These are phyloP conservation scores for Aspergillus tanneri DNA, from an alignment of 2,329 filamentous ascomycete species.

Conservation along the genomic window DNA sequence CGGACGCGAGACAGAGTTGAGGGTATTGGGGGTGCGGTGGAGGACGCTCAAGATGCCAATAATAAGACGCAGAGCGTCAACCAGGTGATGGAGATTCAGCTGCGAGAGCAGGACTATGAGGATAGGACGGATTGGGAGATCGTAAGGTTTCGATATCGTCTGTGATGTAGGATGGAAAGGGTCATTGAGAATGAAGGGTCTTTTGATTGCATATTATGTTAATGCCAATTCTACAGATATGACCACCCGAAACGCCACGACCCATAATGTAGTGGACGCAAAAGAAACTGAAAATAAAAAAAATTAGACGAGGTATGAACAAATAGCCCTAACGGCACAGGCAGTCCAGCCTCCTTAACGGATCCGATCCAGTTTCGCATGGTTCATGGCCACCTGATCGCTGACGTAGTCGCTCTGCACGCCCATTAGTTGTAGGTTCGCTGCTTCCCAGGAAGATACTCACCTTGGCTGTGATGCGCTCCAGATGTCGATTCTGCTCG, in stretches of 20 bases:
- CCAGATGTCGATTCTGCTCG: constrained; percentile 73
- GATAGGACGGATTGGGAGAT: constrained; percentile 62
- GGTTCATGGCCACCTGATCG: constrained; percentile 76
- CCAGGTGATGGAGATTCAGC: constrained; percentile 43
- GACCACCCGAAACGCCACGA: not conserved
- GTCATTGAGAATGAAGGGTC: too few species aligned
- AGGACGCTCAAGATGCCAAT: constrained; percentile 16
- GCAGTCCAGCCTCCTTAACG: constrained; percentile 31
- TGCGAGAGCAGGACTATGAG: constrained; percentile 50
- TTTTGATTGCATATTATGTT: too few species aligned
- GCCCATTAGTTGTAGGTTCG: constrained; percentile 22
- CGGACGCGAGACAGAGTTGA: constrained; percentile 44
- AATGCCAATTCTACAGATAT: too few species aligned
- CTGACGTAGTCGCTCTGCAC: constrained; percentile 76
- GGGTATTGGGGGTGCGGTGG: constrained; percentile 4
- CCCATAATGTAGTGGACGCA: not conserved
- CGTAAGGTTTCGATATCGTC: constrained; percentile 58
- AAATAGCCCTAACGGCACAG: constrained; percentile 29
- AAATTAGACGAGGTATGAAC: constrained; percentile 25
- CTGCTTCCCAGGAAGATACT: constrained; percentile 21
- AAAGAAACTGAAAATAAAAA: not conserved
- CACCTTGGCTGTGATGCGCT: constrained; percentile 76
- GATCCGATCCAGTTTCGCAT: constrained; percentile 64
- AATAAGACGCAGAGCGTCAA: too few species aligned
- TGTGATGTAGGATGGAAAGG: constrained; percentile 2